Evolutionary conservation across 2,329 filamentous ascomycete species (phyloP).

Genomic region (Phyllosticta ampelicida): DNA sequence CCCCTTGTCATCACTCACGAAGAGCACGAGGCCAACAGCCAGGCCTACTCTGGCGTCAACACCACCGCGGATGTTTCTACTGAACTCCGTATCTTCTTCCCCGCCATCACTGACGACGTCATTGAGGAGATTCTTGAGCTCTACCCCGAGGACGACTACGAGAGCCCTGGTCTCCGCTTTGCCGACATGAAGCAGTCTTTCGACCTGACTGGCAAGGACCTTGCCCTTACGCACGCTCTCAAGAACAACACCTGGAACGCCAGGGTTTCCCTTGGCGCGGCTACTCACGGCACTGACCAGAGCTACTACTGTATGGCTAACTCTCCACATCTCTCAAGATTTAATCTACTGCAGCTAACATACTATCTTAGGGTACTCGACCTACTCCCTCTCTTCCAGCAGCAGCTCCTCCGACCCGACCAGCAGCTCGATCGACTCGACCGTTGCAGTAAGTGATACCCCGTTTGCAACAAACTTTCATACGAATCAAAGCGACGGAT

Average conservation of each 20-base stretch:
- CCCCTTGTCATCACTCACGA: slow-evolving; percentile 28
- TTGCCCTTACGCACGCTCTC: slow-evolving; percentile 25
- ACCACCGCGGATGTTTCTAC: slow-evolving; percentile 23
- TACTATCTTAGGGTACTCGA: slow-evolving; percentile 3
- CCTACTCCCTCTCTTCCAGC: slow-evolving; percentile 9
- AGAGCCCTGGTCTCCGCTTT: slow-evolving; percentile 25
- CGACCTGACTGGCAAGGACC: slow-evolving; percentile 25
- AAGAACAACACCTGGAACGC: slow-evolving; percentile 30
- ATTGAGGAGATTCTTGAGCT: slow-evolving; percentile 21
- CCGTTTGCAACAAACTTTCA: background rate
- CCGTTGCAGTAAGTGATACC: background rate
- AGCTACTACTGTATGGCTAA: slow-evolving; percentile 27
- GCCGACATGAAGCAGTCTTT: slow-evolving; percentile 28
- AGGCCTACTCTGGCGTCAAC: slow-evolving; percentile 21
- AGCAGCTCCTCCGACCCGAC: slow-evolving; percentile 14
- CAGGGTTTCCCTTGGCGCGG: slow-evolving; percentile 20
- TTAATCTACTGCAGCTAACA: slow-evolving; percentile 8
- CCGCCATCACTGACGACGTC: slow-evolving; percentile 24
- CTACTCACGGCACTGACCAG: slow-evolving; percentile 29
- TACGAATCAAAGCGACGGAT: background rate
- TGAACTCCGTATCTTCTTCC: slow-evolving; percentile 24
- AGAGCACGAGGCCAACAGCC: slow-evolving; percentile 25
- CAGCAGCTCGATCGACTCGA: slow-evolving; percentile 3
- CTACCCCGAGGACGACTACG: slow-evolving; percentile 25
- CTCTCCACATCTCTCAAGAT: slow-evolving; percentile 13